These are phyloP conservation scores for Monascus ruber DNA, from an alignment of 2,329 filamentous ascomycete species.

Conservation along the genomic window DNA sequence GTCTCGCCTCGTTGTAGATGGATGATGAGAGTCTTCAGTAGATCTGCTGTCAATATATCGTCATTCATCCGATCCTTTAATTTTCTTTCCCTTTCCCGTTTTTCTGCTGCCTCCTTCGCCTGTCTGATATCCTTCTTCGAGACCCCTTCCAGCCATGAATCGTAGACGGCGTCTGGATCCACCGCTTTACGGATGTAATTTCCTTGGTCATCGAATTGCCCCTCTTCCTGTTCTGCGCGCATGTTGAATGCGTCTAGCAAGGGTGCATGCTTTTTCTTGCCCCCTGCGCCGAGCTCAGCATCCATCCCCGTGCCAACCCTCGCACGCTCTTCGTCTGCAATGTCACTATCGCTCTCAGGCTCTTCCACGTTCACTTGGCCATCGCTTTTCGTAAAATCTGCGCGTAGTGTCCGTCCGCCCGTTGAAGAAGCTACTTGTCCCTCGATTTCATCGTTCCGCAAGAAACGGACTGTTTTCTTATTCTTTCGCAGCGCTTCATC, in stretches of 20 bases:
- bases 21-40: conserved; percentile 61
- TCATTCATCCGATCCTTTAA: conserved; percentile 65
- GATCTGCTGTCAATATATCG: conserved; percentile 57
- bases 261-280: conserved; percentile 84
- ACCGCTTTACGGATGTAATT: conserved; percentile 84
- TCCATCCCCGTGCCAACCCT: conserved; percentile 67
- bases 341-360: conserved; percentile 44
- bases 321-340: conserved; percentile 57
- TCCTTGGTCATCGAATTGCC: conserved; percentile 77
- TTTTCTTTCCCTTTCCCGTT: conserved; percentile 64
- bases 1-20: conserved; percentile 73
- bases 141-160: conserved; percentile 83
- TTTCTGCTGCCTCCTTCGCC: conserved; percentile 77
- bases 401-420: conserved; percentile 56
- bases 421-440: conserved; percentile 67
- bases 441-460: conserved; percentile 56
- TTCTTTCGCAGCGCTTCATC: conserved; percentile 46
- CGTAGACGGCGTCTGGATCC: conserved; percentile 82
- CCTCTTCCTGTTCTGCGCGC: conserved; percentile 79
- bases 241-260: conserved; percentile 96
- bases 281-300: conserved; percentile 79
- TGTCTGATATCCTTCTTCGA: conserved; percentile 88
- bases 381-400: conserved; percentile 42
- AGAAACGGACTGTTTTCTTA: conserved; percentile 50
- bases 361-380: conserved; percentile 53